These are phyloP conservation scores for Aspergillus egyptiacus DNA, from an alignment of 495 filamentous ascomycete genomes.

Conservation along the genomic window DNA sequence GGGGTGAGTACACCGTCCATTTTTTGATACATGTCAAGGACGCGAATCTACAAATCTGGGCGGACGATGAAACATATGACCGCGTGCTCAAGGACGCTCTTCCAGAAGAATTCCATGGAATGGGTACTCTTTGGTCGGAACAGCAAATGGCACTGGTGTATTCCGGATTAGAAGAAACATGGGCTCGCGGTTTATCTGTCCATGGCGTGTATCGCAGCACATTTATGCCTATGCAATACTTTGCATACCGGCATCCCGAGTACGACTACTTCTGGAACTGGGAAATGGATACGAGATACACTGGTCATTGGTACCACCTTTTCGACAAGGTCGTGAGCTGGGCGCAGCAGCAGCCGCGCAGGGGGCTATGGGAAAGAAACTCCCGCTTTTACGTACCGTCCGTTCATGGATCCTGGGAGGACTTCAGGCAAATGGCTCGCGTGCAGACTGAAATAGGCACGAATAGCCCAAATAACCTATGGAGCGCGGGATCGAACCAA, in stretches of 20 bases:
- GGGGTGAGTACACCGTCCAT: conserved; percentile 58
- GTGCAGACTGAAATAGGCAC: conserved; percentile 83
- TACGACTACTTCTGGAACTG: conserved; percentile 98
- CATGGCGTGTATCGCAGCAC: conserved; percentile 88
- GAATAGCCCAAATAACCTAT: conserved; percentile 65
- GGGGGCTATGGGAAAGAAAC: conserved; percentile 91
- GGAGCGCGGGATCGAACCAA: conserved; percentile 43
- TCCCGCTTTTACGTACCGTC: conserved; percentile 85
- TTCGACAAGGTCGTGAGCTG: conserved; percentile 68
- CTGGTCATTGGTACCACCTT: conserved; percentile 91
- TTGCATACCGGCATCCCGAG: conserved; percentile 81
- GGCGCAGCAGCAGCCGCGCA: conserved; percentile 79
- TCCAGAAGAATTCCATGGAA: conserved; percentile 80
- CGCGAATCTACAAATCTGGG: conserved; percentile 58
- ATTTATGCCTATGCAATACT: conserved; percentile 92
- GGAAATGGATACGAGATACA: conserved; percentile 97
- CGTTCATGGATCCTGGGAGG: conserved; percentile 84
- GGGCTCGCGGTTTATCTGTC: conserved; percentile 65
- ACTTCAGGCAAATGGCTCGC: conserved; percentile 88
- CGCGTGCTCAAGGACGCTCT: conserved; percentile 63
- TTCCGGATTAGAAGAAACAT: conserved; percentile 69
- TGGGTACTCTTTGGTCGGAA: conserved; percentile 88
- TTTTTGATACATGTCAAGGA: conserved; percentile 65
- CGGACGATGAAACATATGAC: conserved; percentile 56
- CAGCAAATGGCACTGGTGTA: conserved; percentile 87